Evolutionary conservation across 139 green algal genomes (phyloP).

Genomic region (Edaphochlamys debaryana): DNA sequence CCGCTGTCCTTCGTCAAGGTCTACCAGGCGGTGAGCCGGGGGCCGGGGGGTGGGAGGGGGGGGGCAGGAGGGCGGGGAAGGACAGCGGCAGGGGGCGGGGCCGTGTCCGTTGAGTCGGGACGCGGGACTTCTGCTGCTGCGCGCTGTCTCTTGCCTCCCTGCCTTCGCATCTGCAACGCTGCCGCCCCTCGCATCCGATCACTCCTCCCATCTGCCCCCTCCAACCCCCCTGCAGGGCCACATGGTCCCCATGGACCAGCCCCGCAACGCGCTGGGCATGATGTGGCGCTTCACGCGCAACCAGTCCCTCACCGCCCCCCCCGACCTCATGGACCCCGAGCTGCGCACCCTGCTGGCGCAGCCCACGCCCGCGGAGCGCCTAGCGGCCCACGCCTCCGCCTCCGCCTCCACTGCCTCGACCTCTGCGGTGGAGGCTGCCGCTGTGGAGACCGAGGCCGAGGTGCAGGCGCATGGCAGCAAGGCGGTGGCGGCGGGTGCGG

Average conservation of each 20-base stretch:
- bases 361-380: background rate
- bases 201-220: background rate
- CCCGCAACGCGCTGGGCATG: conserved; percentile 70
- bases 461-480: background rate
- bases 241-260: conserved; percentile 89
- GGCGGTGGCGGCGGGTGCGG: background rate
- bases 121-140: background rate
- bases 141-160: too few species aligned
- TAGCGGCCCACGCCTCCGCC: background rate
- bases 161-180: too few species aligned
- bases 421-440: background rate
- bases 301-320: conserved; percentile 32
- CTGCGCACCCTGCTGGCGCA: background rate
- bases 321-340: background rate
- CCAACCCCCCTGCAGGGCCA: conserved; percentile 52
- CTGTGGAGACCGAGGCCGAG: background rate
- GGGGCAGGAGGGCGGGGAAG: too few species aligned
- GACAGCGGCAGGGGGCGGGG: background rate
- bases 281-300: conserved; percentile 74
- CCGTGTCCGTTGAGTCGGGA: background rate
- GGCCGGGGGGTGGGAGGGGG: background rate
- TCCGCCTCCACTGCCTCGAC: too few species aligned
- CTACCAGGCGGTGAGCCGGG: conserved; percentile 40
- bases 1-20: conserved; percentile 82
- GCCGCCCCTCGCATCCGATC: too few species aligned